A percentile compares a stretch with the other conserved stretches of the same genome.
Conservation (phyloP, 2,329 filamentous ascomycete species). For the Sporothrix dimorphospora region DNA sequence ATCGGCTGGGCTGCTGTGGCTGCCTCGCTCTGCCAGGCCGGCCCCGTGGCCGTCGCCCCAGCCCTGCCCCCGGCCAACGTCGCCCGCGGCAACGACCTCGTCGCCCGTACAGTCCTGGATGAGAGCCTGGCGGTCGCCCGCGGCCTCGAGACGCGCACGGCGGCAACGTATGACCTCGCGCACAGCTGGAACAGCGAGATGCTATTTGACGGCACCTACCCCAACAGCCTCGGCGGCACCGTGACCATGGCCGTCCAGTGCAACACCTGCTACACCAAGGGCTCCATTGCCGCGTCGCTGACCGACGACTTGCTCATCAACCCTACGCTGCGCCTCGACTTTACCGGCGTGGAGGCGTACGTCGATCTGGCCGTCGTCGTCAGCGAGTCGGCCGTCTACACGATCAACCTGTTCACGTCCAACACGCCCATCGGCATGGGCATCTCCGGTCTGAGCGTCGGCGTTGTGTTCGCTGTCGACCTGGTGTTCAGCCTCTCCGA, state of each 20-base stretch:
- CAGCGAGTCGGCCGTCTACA: slow-evolving; percentile 52
- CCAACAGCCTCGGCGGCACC: slow-evolving; percentile 24
- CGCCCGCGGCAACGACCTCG: slow-evolving; percentile 31
- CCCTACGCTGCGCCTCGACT: slow-evolving; percentile 50
- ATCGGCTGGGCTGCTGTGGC: slow-evolving; percentile 28
- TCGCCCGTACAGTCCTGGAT: slow-evolving; percentile 32
- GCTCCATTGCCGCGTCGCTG: slow-evolving; percentile 50
- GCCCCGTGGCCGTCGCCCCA: slow-evolving; percentile 25
- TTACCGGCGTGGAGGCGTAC: slow-evolving; percentile 56
- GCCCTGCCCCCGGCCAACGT: slow-evolving; percentile 20
- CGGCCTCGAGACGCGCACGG: slow-evolving; percentile 32
- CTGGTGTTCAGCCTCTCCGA: slow-evolving; percentile 55
- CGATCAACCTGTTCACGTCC: slow-evolving; percentile 54
- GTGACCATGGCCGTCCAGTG: slow-evolving; percentile 45
- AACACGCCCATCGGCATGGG: slow-evolving; percentile 49
- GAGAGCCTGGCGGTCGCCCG: slow-evolving; percentile 25
- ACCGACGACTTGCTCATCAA: slow-evolving; percentile 44
- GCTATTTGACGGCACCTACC: slow-evolving; percentile 28
- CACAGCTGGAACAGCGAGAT: slow-evolving; percentile 33
- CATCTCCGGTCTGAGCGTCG: slow-evolving; percentile 49
- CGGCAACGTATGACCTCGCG: slow-evolving; percentile 31
- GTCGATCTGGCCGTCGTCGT: slow-evolving; percentile 53
- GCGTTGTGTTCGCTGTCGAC: slow-evolving; percentile 54
- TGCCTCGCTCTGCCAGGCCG: slow-evolving; percentile 25
- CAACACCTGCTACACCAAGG: slow-evolving; percentile 54